Conservation (phyloP, 495 filamentous ascomycete species). For the Penicillium pancosmium region DNA sequence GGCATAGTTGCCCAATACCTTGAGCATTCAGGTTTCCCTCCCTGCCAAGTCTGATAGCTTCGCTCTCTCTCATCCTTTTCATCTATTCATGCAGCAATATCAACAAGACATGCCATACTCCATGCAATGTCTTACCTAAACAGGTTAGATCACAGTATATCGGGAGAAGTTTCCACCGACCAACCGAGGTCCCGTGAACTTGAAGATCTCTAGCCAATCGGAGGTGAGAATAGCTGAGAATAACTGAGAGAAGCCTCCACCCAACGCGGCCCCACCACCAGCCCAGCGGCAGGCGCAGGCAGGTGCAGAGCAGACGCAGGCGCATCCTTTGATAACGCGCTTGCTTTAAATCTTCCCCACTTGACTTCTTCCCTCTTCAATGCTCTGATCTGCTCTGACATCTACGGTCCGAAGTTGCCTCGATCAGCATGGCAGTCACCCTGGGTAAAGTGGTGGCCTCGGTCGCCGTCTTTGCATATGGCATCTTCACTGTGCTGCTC, state of each 20-base stretch:
- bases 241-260: not conserved
- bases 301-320: not conserved
- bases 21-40: too few relatives aligned
- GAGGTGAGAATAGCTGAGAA: not conserved
- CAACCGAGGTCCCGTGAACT: not conserved
- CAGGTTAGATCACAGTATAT: too few relatives aligned
- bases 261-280: not conserved
- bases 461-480: conserved; percentile 33
- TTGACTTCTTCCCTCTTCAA: not conserved
- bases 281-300: not conserved
- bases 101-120: not conserved
- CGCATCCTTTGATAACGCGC: not conserved
- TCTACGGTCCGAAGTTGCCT: not conserved
- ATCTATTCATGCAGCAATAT: too few relatives aligned
- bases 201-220: not conserved
- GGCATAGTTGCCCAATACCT: too few relatives aligned
- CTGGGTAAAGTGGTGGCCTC: conserved; percentile 20
- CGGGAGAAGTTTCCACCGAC: not conserved
- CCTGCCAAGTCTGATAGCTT: too few relatives aligned
- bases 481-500: conserved; percentile 36
- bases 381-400: not conserved
- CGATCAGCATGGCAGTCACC: conserved; percentile 26
- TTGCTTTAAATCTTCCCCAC: not conserved
- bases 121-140: not conserved
- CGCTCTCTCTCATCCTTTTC: too few relatives aligned